Percentiles rank a stretch among this genome's conserved stretches.
Conservation (phyloP, 345 rosid species). For the Gossypium longicalyx region DNA sequence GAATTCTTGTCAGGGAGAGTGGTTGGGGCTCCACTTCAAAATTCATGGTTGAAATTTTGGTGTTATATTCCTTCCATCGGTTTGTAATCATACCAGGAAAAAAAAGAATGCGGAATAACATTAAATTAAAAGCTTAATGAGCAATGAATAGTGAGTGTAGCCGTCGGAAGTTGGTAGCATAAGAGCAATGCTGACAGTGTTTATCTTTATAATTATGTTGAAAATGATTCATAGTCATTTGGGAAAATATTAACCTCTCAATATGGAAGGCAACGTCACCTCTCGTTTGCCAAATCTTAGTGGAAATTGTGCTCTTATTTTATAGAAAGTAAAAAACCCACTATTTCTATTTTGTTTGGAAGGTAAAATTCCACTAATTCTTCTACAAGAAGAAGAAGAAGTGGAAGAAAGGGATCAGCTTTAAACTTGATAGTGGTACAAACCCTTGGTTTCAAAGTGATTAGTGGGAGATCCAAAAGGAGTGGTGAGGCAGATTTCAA, state of each 20-base stretch:
- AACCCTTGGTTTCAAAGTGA: not conserved
- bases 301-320: not conserved
- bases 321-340: constrained; percentile 11
- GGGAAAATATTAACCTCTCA: constrained; percentile 17
- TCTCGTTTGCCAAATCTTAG: constrained; percentile 1
- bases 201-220: not conserved
- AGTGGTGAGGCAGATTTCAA: constrained; percentile 3
- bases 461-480: not conserved
- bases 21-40: no score
- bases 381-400: not conserved
- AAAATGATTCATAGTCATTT: not conserved
- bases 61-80: no score
- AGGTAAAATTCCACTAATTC: not conserved
- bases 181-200: not conserved
- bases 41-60: no score
- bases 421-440: not conserved
- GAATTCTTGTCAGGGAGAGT: no score
- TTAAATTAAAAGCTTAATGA: no score
- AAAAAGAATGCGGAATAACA: no score
- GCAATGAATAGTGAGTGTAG: not conserved
- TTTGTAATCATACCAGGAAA: no score
- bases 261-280: constrained; percentile 26
- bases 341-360: not conserved
- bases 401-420: not conserved
- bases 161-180: not conserved